phyloP scores from a whole-genome alignment of 306 rosid genomes.

The Elaeagnus macrophylla region DNA sequence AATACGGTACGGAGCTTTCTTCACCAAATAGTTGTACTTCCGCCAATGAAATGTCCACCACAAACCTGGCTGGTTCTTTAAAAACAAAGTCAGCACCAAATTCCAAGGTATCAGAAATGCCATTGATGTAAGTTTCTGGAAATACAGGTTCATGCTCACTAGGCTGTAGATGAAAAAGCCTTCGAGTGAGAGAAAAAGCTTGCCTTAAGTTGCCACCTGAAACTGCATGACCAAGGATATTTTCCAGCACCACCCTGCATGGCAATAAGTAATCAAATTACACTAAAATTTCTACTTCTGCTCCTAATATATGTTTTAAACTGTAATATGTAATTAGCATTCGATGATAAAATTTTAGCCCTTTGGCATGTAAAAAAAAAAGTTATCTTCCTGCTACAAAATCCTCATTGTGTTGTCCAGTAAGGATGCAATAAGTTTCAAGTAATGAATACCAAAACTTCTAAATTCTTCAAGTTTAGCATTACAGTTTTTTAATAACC shows the following conservation, averaged over 20 bases:
- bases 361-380: too few relatives aligned
- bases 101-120: constrained; percentile 34
- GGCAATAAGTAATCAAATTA: constrained; percentile 8
- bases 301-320: background rate
- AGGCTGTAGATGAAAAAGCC: constrained; percentile 54
- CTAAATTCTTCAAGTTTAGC: background rate
- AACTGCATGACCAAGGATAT: constrained; percentile 48
- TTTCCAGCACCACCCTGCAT: constrained; percentile 66
- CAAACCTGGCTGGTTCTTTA: constrained; percentile 68
- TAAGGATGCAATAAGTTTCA: background rate
- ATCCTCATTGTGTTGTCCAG: background rate
- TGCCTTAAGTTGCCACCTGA: constrained; percentile 51
- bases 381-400: background rate
- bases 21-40: constrained; percentile 51
- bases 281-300: background rate
- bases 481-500: too few relatives aligned
- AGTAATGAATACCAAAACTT: background rate
- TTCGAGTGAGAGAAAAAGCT: constrained; percentile 55
- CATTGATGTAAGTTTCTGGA: constrained; percentile 28
- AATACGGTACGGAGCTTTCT: constrained; percentile 31
- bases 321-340: constrained; percentile 13
- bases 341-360: background rate
- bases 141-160: constrained; percentile 22
- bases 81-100: constrained; percentile 82
- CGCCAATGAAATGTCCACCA: constrained; percentile 67